Percentiles rank a stretch among this genome's conserved stretches.
phyloP scores from a whole-genome alignment of 176 grass and related monocot species.

The Carex scoparia region DNA sequence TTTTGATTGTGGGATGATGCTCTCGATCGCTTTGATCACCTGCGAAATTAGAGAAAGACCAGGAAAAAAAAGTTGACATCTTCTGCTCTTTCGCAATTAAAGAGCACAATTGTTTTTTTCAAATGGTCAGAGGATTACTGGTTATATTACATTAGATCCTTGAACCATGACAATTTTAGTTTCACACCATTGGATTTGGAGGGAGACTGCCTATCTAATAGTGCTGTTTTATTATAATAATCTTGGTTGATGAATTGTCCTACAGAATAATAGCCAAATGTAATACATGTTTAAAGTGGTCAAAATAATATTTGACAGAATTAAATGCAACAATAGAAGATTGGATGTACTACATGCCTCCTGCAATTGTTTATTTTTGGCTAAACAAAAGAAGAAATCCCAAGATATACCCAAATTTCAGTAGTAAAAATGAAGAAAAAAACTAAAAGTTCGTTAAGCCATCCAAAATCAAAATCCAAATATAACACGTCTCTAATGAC shows the following conservation, averaged over 20 bases:
- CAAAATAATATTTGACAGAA: not conserved
- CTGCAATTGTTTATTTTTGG: not conserved
- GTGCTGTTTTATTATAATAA: not conserved
- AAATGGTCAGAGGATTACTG: not conserved
- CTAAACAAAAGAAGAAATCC: not conserved
- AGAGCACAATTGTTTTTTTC: slow-evolving; percentile 2
- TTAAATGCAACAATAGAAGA: slow-evolving; percentile 3
- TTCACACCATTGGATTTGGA: too few relatives aligned
- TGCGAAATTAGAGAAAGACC: slow-evolving; percentile 25
- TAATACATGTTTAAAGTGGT: not conserved
- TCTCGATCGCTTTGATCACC: slow-evolving; percentile 79
- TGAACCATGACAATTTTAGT: not conserved
- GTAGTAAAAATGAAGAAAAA: not conserved
- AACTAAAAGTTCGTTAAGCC: not conserved
- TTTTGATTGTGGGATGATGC: slow-evolving; percentile 17
- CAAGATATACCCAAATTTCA: not conserved
- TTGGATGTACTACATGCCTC: not conserved
- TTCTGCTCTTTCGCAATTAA: slow-evolving; percentile 41
- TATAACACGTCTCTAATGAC: slow-evolving; percentile 1
- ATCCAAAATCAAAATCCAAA: not conserved
- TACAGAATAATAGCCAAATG: not conserved
- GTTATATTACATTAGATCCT: not conserved
- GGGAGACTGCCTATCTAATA: not conserved
- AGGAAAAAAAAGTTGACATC: slow-evolving; percentile 36
- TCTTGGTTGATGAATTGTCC: not conserved